phyloP scores from a whole-genome alignment of 2,329 filamentous ascomycete genomes.

The Dactylella cylindrospora region DNA sequence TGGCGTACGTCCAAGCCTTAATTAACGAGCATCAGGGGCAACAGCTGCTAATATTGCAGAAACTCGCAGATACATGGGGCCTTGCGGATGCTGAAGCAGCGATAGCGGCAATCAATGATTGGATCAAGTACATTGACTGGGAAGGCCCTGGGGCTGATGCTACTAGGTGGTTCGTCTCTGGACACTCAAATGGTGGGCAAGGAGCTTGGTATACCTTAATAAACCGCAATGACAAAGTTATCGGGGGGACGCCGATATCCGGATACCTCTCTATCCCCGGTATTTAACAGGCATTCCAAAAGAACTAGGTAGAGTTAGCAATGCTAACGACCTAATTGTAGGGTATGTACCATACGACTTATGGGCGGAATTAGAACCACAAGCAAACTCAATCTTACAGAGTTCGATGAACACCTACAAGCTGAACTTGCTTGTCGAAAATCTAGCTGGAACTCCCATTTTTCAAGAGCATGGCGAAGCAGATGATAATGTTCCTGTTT shows the following conservation, averaged over 20 bases:
- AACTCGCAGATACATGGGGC: conserved; percentile 57
- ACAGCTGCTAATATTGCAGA: not conserved
- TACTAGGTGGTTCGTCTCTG: conserved; percentile 58
- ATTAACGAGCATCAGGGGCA: not conserved
- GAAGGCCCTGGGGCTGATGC: conserved; percentile 55
- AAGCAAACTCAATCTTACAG: conserved; percentile 56
- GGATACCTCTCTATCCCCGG: conserved; percentile 62
- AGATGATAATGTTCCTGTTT: conserved; percentile 63
- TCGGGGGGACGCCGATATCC: conserved; percentile 61
- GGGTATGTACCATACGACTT: conserved; percentile 62
- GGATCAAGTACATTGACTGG: conserved; percentile 59
- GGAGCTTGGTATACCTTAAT: conserved; percentile 62
- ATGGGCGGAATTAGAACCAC: conserved; percentile 61
- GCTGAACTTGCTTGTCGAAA: conserved; percentile 60
- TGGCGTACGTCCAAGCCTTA: conserved; percentile 56
- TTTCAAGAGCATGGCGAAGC: conserved; percentile 60
- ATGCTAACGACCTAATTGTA: conserved; percentile 39
- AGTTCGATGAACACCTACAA: conserved; percentile 58
- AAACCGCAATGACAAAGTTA: conserved; percentile 59
- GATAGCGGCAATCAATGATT: conserved; percentile 56
- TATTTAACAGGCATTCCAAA: conserved; percentile 50
- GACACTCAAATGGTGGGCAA: conserved; percentile 65
- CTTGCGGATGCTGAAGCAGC: conserved; percentile 61
- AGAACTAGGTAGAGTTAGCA: too few relatives aligned
- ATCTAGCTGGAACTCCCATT: conserved; percentile 58